Conservation (phyloP, 768 basidiomycete genomes). For the Termitomyces sp. region DNA sequence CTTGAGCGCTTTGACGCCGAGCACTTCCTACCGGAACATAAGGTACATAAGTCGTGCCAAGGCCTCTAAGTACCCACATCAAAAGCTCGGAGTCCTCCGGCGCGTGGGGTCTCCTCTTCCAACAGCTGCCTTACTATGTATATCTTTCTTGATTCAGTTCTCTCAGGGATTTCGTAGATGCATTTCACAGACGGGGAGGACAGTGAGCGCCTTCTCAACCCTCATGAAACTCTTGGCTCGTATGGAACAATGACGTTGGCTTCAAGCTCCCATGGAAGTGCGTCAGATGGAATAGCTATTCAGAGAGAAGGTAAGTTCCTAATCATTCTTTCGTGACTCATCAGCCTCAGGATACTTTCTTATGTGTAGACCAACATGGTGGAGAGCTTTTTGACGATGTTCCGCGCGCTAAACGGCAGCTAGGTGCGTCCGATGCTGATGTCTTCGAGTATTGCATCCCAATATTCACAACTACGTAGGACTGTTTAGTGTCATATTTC, state of each 20-base stretch:
- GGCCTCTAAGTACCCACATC: no score
- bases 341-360: background rate
- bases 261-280: background rate
- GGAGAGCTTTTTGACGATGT: conserved; percentile 20
- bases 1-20: no score
- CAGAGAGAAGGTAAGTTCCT: background rate
- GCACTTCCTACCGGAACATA: no score
- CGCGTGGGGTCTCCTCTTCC: no score
- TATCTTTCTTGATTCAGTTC: no score
- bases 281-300: background rate
- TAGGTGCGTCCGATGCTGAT: conserved; percentile 7
- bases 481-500: conserved; percentile 52
- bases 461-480: conserved; percentile 25
- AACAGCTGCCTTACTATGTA: no score
- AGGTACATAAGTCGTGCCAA: no score
- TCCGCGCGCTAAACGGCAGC: conserved; percentile 15
- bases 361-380: conserved; percentile 4
- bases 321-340: background rate
- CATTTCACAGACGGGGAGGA: background rate
- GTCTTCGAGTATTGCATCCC: background rate
- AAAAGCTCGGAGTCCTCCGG: no score
- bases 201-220: background rate
- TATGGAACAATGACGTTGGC: background rate
- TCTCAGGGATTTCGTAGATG: background rate
- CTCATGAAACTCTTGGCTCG: background rate